A percentile compares a stretch with the other conserved stretches of the same genome.
Evolutionary conservation across 768 basidiomycete species (phyloP).

Genomic region (Boletus pseudo-olivaceus): DNA sequence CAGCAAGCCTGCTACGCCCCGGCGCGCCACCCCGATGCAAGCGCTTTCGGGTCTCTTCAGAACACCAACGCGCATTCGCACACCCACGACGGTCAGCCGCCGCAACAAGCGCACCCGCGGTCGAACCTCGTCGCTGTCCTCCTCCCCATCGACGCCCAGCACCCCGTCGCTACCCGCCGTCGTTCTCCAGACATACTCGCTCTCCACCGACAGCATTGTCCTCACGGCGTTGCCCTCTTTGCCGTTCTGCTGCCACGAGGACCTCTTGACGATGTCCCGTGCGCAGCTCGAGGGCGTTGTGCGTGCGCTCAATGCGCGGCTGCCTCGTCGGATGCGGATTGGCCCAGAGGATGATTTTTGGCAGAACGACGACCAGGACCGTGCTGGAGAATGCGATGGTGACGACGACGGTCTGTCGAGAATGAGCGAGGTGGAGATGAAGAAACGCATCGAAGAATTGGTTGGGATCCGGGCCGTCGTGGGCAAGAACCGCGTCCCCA

Average conservation of each 20-base stretch:
- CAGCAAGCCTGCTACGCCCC: constrained; percentile 6
- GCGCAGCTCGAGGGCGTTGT: constrained; percentile 52
- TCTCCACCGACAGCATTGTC: constrained; percentile 49
- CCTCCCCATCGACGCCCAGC: constrained; percentile 7
- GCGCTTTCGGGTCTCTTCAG: constrained; percentile 20
- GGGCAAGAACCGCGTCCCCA: constrained; percentile 28
- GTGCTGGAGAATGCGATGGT: neutral
- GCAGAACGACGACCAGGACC: constrained; percentile 2
- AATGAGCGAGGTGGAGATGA: constrained; percentile 44
- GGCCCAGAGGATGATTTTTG: constrained; percentile 34
- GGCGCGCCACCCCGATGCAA: constrained; percentile 11
- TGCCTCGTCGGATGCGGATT: constrained; percentile 53
- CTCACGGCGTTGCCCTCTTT: constrained; percentile 56
- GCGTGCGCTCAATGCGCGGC: constrained; percentile 48
- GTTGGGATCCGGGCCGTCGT: constrained; percentile 48
- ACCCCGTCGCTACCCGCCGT: constrained; percentile 34
- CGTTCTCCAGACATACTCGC: constrained; percentile 58
- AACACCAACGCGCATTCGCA: constrained; percentile 22
- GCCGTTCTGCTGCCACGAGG: constrained; percentile 75
- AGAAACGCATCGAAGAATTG: constrained; percentile 53
- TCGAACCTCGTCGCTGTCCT: constrained; percentile 6
- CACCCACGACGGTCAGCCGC: constrained; percentile 17
- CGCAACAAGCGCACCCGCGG: constrained; percentile 19
- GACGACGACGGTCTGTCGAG: constrained; percentile 16
- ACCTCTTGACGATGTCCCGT: constrained; percentile 62